phyloP scores from a whole-genome alignment of 441 rosid genomes.

The Populus hybrid region DNA sequence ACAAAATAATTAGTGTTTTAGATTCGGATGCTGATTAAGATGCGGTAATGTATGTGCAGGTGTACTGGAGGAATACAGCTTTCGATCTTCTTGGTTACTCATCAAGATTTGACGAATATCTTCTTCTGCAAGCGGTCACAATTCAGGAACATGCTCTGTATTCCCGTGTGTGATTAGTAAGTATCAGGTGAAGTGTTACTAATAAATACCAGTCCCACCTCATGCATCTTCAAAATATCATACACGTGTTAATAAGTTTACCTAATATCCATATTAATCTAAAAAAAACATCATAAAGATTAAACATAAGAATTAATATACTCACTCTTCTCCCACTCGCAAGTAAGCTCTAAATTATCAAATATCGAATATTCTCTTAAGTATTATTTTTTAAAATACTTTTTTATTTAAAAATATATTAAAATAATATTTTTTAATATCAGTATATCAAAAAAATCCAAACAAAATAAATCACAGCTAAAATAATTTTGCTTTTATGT shows the following conservation, averaged over 20 bases:
- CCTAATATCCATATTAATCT: too few species aligned
- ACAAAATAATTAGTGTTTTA: too few species aligned
- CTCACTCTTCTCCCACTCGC: constrained; percentile 68
- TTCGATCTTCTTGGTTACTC: constrained; percentile 54
- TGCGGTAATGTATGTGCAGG: too few species aligned
- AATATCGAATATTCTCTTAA: constrained; percentile 21
- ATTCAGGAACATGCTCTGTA: constrained; percentile 61
- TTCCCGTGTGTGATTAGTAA: constrained; percentile 56
- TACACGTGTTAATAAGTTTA: too few species aligned
- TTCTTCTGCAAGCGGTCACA: constrained; percentile 39
- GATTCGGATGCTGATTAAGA: too few species aligned
- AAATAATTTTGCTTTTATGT: too few species aligned
- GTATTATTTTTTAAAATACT: too few species aligned
- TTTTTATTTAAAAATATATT: too few species aligned
- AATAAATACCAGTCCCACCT: constrained; percentile 64
- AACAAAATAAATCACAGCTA: too few species aligned
- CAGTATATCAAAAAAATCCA: too few species aligned
- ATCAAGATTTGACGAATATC: constrained; percentile 68
- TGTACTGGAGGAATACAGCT: constrained; percentile 46
- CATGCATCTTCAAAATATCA: constrained; percentile 52
- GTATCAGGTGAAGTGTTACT: constrained; percentile 62
- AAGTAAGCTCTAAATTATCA: constrained; percentile 70
- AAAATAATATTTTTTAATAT: too few species aligned
- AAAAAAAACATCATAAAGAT: constrained; percentile 36
- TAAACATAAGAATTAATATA: constrained; percentile 61